Conservation (phyloP, 371 early-diverging fungal species). For the Dipsacomyces acuminosporus region DNA sequence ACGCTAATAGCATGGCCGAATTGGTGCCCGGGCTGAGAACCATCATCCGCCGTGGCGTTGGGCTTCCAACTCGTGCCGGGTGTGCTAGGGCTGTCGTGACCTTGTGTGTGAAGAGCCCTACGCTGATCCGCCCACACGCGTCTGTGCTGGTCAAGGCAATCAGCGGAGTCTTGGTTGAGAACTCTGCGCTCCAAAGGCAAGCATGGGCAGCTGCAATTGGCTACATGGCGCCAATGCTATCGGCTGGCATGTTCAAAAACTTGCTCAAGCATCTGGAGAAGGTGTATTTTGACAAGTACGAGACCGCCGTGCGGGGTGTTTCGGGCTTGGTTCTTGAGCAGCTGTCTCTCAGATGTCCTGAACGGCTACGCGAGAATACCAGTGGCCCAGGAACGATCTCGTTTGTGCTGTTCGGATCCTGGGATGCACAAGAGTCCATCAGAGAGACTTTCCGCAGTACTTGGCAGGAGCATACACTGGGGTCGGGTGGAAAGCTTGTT, state of each 20-base stretch:
- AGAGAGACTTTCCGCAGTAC: conserved; percentile 67
- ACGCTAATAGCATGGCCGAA: conserved; percentile 53
- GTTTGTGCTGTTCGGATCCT: conserved; percentile 69
- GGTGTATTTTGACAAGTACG: conserved; percentile 66
- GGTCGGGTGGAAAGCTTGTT: conserved; percentile 25
- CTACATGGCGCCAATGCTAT: conserved; percentile 62
- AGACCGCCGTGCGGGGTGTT: conserved; percentile 69
- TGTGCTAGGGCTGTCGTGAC: conserved; percentile 79
- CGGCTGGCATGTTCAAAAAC: conserved; percentile 56
- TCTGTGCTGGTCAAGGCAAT: conserved; percentile 73
- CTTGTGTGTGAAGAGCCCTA: conserved; percentile 61
- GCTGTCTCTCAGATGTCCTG: conserved; percentile 61
- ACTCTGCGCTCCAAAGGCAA: conserved; percentile 74
- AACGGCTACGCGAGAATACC: conserved; percentile 60
- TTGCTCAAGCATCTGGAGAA: conserved; percentile 65
- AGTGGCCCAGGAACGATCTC: conserved; percentile 63
- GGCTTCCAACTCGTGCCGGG: conserved; percentile 88
- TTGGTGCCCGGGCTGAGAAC: conserved; percentile 63
- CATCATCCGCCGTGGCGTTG: conserved; percentile 78
- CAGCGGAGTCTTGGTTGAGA: conserved; percentile 69
- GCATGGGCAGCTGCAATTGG: conserved; percentile 82
- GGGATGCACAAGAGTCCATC: conserved; percentile 60
- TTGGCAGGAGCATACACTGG: conserved; percentile 81
- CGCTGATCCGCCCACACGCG: conserved; percentile 56
- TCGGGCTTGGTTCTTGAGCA: conserved; percentile 70